These are phyloP conservation scores for Talaromyces thailandensis DNA, from an alignment of 495 filamentous ascomycete genomes.

Conservation along the genomic window DNA sequence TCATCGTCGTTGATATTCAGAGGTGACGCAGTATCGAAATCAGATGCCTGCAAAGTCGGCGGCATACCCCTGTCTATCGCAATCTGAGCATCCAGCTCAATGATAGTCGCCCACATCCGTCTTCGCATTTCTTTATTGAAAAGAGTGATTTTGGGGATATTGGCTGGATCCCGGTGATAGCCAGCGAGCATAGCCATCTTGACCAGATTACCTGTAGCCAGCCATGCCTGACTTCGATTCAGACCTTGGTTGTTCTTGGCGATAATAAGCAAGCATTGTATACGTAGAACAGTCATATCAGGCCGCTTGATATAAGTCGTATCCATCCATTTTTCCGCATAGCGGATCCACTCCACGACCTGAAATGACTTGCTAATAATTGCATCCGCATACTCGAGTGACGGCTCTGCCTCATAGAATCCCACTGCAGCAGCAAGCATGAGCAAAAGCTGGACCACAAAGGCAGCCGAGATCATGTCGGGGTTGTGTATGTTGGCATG, in stretches of 20 bases:
- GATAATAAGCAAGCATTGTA: constrained; percentile 50
- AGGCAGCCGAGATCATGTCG: constrained; percentile 24
- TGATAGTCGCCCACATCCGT: constrained; percentile 57
- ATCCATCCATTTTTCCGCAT: constrained; percentile 54
- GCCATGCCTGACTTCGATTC: constrained; percentile 50
- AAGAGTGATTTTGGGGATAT: constrained; percentile 42
- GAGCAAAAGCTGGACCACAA: constrained; percentile 52
- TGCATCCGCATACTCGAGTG: constrained; percentile 29
- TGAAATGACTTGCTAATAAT: constrained; percentile 29
- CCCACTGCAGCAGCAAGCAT: constrained; percentile 51
- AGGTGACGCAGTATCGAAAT: constrained; percentile 49
- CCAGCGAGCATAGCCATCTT: constrained; percentile 48
- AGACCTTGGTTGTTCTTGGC: constrained; percentile 47
- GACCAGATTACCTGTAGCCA: constrained; percentile 46
- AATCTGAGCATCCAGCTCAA: constrained; percentile 53
- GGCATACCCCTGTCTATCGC: constrained; percentile 51
- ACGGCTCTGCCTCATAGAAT: background rate
- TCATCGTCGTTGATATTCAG: constrained; percentile 42
- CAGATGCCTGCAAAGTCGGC: constrained; percentile 40
- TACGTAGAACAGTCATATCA: constrained; percentile 46
- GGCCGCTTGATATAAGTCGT: constrained; percentile 45
- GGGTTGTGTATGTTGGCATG: constrained; percentile 31
- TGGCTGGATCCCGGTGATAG: constrained; percentile 45
- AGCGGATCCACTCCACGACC: constrained; percentile 52
- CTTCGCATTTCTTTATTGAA: constrained; percentile 58